Base-by-base conservation (phyloP, 345 rosid species). In the Cardiospermum halicacabum region DNA sequence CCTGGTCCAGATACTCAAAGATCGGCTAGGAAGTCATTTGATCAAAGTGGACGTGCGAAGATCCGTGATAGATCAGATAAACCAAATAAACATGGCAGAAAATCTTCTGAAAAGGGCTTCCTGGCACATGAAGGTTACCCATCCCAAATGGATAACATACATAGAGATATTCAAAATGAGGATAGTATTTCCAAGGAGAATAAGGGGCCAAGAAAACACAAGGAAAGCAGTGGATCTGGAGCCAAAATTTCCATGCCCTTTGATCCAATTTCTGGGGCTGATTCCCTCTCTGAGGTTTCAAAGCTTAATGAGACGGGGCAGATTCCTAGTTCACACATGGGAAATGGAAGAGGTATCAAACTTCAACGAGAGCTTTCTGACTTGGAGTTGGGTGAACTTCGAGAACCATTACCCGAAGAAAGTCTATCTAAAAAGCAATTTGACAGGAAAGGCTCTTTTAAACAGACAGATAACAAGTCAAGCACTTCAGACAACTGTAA, bases 351-450 rank as follows among this genome's bases (percentile, higher is more conserved):
- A 72, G 82, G 75, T 40, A 60, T 64, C 63, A 16, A 71, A 31
- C 93, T 91, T 74, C 96, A 79, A 53, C 82, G 89, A 78, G 95
- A 87, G 80, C 73, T 77, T 66, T 81, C 95, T 25, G 92, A 86
- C 68, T 79, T 93, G 85, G 98, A 93, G 84, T 74, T 90, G 61
- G 98, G 98, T 73, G 98, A 93, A 77, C 85, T 90, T 59, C 96
- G 91, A 32, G 95, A 87, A 67, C 80, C 91, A 65, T 51, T 72
- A 56, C 75, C 65, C 7, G 96, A 82, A 28, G 89, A 82, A 68
- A 78, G 75, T 72, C 78, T 75, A 39, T 49, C 47, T 69, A 79
- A 67, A 69, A 85, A 77, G 81, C 85, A 75, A 62, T 69, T 72
- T 43, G 96, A 88, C 60, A 84, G 84, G 68, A 90, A 83, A 69